Conservation (phyloP, 2,329 filamentous ascomycete genomes). For the Paecilomyces variotii region DNA sequence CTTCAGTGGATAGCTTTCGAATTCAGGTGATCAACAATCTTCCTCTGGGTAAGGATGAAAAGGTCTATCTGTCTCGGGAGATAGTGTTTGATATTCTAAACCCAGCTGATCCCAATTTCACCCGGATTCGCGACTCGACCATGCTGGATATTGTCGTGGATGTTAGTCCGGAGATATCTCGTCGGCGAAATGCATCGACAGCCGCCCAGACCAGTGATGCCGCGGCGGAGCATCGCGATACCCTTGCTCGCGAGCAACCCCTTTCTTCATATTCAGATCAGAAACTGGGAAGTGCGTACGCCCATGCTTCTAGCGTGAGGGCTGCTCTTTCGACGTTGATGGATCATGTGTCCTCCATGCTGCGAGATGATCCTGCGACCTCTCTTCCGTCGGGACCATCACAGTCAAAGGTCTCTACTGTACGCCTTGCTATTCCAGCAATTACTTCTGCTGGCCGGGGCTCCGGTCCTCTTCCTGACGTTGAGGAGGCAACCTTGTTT, state of each 20-base stretch:
- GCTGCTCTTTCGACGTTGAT: constrained; percentile 40
- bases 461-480: constrained; percentile 61
- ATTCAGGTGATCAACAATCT: constrained; percentile 76
- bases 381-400: constrained; percentile 20
- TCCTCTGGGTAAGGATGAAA: constrained; percentile 78
- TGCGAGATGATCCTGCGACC: constrained; percentile 35
- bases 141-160: constrained; percentile 68
- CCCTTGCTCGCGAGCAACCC: constrained; percentile 11
- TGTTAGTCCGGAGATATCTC: constrained; percentile 29
- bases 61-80: constrained; percentile 69
- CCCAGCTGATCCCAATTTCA: constrained; percentile 72
- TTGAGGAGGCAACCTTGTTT: constrained; percentile 45
- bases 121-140: constrained; percentile 63
- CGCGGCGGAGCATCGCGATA: constrained; percentile 14
- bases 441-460: constrained; percentile 43
- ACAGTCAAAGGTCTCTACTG: constrained; percentile 20
- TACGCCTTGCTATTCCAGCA: constrained; percentile 39
- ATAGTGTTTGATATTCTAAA: constrained; percentile 61
- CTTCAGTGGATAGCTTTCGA: constrained; percentile 31
- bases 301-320: constrained; percentile 28
- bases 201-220: constrained; percentile 17
- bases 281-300: constrained; percentile 17
- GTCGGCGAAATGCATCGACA: constrained; percentile 23
- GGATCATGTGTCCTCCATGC: constrained; percentile 43
- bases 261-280: constrained; percentile 15